A percentile compares a stretch with the other conserved stretches of the same genome.
These are phyloP conservation scores for Wickerhamiella dianesei DNA, from an alignment of 805 yeast species.

Conservation along the genomic window DNA sequence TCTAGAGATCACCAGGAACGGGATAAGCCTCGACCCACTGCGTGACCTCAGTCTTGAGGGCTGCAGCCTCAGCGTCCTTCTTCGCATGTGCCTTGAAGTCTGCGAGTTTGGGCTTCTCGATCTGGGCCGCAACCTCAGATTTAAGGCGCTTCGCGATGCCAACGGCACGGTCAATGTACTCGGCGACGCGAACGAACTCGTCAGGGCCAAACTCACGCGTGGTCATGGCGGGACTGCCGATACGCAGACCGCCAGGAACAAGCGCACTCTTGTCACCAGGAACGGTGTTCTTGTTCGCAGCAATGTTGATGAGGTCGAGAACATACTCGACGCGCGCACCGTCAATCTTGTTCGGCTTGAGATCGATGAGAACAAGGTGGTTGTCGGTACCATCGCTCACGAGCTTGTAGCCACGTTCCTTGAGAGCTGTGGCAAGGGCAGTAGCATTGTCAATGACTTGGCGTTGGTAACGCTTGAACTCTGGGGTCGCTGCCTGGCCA, in stretches of 20 bases:
- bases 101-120: constrained; percentile 40
- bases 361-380: constrained; percentile 74
- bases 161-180: constrained; percentile 68
- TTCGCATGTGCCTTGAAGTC: constrained; percentile 61
- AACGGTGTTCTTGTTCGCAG: constrained; percentile 89
- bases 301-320: constrained; percentile 80
- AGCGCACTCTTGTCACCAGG: constrained; percentile 95
- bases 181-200: constrained; percentile 72
- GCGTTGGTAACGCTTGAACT: constrained; percentile 73
- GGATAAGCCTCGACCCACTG: constrained; percentile 66
- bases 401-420: constrained; percentile 51
- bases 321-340: constrained; percentile 94
- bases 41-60: constrained; percentile 50
- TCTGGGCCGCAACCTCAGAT: constrained; percentile 52
- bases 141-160: constrained; percentile 49
- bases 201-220: constrained; percentile 75
- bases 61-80: constrained; percentile 40
- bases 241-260: constrained; percentile 91
- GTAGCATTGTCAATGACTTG: constrained; percentile 72
- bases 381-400: constrained; percentile 94
- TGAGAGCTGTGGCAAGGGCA: constrained; percentile 57
- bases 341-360: constrained; percentile 68
- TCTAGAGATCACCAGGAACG: constrained; percentile 40
- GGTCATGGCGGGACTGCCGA: constrained; percentile 98
- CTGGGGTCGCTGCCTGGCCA: constrained; percentile 82